Evolutionary conservation across 768 basidiomycete genomes (phyloP), one percentile per base, ranked within the genome.

Genomic region (Calocybe indica): DNA sequence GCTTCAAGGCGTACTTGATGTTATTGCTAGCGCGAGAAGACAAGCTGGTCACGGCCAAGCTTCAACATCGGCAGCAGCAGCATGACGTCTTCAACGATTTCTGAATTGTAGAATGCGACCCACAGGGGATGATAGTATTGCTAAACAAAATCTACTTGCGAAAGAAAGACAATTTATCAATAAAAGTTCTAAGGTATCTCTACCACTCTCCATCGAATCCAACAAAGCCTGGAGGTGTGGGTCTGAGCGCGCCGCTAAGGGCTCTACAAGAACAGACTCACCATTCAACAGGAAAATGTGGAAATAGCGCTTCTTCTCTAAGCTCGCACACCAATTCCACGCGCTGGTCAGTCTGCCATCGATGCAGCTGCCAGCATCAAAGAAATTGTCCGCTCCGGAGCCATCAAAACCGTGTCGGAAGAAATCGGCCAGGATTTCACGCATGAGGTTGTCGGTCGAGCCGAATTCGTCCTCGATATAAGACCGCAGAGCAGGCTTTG

Each of bases 121-220:
- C 36, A 30, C n/a, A 33, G 36, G 36, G 9, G 34, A 39, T 40
- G 37, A 48, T 41, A 29, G 40, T 13, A 35, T 38, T 22, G 14
- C 42, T 41, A 41, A 46, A 50, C 42, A 43, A 39, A 40, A 37
- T 46, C 13, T 34, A 42, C 41, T 30, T 44, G 34, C 39, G 47
- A 43, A 41, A 46, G 10, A 31, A 51, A 36, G 13, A 29, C 43
- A 37, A 41, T 12, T 39, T 45, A 29, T 40, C 32, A 10, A 45
- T 46, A 37, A 13, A 12, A 34, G 34, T 42, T 37, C 28, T 48
- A 40, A n/a, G 12, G 5, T 44, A 28, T n/a, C 15, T 45, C 68
- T 70, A 91, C 88, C 88, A 92, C 51, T 88, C 83, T 45, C 88
- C 88, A 59, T 92, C 88, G 54, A 92, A 92, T 22, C 88, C 88